phyloP scores from a whole-genome alignment of 495 filamentous ascomycete species.

The Hypomontagnella monticulosa region DNA sequence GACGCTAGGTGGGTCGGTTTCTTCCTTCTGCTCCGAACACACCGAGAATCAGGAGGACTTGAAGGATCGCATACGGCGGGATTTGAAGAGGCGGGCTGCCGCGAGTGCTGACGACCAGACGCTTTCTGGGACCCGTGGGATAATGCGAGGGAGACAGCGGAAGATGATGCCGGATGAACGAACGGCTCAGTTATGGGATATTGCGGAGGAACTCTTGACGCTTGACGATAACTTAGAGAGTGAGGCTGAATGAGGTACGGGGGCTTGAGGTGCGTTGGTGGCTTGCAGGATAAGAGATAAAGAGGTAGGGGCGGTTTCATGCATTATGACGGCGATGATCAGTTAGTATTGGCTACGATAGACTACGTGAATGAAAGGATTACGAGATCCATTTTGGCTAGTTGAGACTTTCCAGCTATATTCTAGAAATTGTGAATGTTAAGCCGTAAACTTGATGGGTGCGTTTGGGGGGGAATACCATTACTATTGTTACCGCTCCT shows the following conservation, averaged over 20 bases:
- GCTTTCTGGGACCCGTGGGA: neutral
- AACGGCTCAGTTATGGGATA: slow-evolving; percentile 33
- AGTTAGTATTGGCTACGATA: slow-evolving; percentile 8
- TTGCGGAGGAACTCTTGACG: slow-evolving; percentile 31
- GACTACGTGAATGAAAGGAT: neutral
- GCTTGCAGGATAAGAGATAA: neutral
- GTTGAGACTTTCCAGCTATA: too few relatives aligned
- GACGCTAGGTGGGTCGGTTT: neutral
- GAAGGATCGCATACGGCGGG: slow-evolving; percentile 22
- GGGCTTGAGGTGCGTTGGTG: neutral
- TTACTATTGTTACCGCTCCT: too few relatives aligned
- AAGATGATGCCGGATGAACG: neutral
- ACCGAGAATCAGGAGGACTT: slow-evolving; percentile 31
- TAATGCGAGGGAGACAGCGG: neutral
- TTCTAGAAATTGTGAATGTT: neutral
- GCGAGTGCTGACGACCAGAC: neutral
- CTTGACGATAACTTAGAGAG: slow-evolving; percentile 7
- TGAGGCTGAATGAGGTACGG: neutral
- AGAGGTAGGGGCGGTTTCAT: slow-evolving; percentile 1
- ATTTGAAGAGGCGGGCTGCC: neutral
- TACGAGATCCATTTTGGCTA: too few relatives aligned
- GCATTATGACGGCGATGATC: slow-evolving; percentile 14
- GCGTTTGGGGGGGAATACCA: too few relatives aligned
- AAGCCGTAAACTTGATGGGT: too few relatives aligned
- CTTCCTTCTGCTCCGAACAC: slow-evolving; percentile 6